These are phyloP conservation scores for Taphrina wiesneri DNA, from an alignment of 1,139 yeast species.

Conservation along the genomic window DNA sequence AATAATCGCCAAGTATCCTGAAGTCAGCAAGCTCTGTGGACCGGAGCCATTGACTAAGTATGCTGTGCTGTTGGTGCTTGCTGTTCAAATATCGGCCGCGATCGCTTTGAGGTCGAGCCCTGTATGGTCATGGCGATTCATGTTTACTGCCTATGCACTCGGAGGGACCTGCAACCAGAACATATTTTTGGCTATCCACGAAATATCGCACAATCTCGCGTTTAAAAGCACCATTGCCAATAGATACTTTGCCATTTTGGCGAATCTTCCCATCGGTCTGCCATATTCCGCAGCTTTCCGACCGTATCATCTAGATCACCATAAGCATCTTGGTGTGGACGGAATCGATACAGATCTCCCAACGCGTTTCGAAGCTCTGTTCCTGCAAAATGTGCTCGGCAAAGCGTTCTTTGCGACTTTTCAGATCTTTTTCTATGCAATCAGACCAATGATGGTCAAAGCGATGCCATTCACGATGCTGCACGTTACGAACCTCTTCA, in stretches of 20 bases:
- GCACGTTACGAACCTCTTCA: slow-evolving; percentile 53
- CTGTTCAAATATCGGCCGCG: slow-evolving; percentile 64
- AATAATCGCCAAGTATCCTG: slow-evolving; percentile 74
- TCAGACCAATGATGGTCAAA: slow-evolving; percentile 85
- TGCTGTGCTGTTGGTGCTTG: slow-evolving; percentile 64
- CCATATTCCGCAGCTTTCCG: slow-evolving; percentile 84
- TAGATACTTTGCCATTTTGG: slow-evolving; percentile 71
- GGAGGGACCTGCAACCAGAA: slow-evolving; percentile 90
- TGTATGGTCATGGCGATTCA: slow-evolving; percentile 58
- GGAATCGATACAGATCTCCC: slow-evolving; percentile 85
- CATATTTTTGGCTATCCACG: slow-evolving; percentile 83
- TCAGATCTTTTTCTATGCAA: slow-evolving; percentile 84
- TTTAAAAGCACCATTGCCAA: slow-evolving; percentile 77
- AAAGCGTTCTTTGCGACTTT: slow-evolving; percentile 79
- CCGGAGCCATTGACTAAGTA: slow-evolving; percentile 84
- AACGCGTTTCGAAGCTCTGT: slow-evolving; percentile 68
- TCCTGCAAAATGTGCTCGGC: slow-evolving; percentile 75
- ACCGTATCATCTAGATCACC: slow-evolving; percentile 89
- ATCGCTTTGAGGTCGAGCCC: slow-evolving; percentile 59
- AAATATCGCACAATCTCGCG: slow-evolving; percentile 79
- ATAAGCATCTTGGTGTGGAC: slow-evolving; percentile 86
- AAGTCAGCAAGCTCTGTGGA: slow-evolving; percentile 70
- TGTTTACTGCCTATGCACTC: slow-evolving; percentile 66
- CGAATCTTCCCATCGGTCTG: slow-evolving; percentile 82
- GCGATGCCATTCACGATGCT: slow-evolving; percentile 70